Conservation (phyloP, 1,284 basidiomycete genomes). For the Malassezia vespertilionis region DNA sequence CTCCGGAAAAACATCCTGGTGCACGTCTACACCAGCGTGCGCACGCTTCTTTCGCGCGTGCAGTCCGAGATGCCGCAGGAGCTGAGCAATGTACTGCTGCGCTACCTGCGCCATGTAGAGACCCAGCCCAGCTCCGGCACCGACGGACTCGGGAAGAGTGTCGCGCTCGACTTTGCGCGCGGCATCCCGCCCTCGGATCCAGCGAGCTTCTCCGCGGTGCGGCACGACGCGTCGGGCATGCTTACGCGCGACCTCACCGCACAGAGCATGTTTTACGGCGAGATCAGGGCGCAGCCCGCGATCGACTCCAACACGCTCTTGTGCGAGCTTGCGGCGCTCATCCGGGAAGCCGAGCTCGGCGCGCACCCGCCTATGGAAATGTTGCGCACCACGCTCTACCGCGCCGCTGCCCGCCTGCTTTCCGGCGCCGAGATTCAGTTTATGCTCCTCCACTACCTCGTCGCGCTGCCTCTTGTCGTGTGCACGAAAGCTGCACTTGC, state of each 20-base stretch:
- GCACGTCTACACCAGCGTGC: constrained; percentile 63
- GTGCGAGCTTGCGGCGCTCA: constrained; percentile 53
- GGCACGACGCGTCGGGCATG: constrained; percentile 39
- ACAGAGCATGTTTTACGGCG: constrained; percentile 53
- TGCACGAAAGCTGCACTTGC: constrained; percentile 76
- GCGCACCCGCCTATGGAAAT: constrained; percentile 49
- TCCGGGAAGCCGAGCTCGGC: constrained; percentile 58
- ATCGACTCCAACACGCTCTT: constrained; percentile 48
- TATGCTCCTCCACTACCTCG: constrained; percentile 75
- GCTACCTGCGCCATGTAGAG: constrained; percentile 31
- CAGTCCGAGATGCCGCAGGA: constrained; percentile 80
- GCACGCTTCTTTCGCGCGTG: constrained; percentile 72
- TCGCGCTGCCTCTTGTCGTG: constrained; percentile 75
- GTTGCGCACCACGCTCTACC: constrained; percentile 71
- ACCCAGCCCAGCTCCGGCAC: constrained; percentile 27
- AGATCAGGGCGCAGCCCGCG: constrained; percentile 61
- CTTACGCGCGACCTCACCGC: constrained; percentile 21
- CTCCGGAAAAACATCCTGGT: constrained; percentile 73
- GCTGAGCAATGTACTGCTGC: constrained; percentile 80
- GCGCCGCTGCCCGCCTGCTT: constrained; percentile 58
- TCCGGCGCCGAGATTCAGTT: constrained; percentile 56
- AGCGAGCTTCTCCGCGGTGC: constrained; percentile 21
- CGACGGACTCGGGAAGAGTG: constrained; percentile 31
- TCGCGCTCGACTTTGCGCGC: constrained; percentile 41
- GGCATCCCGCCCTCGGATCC: constrained; percentile 39